Evolutionary conservation across 768 basidiomycete species (phyloP).

Genomic region (Tylopilus rubrobrunneus): DNA sequence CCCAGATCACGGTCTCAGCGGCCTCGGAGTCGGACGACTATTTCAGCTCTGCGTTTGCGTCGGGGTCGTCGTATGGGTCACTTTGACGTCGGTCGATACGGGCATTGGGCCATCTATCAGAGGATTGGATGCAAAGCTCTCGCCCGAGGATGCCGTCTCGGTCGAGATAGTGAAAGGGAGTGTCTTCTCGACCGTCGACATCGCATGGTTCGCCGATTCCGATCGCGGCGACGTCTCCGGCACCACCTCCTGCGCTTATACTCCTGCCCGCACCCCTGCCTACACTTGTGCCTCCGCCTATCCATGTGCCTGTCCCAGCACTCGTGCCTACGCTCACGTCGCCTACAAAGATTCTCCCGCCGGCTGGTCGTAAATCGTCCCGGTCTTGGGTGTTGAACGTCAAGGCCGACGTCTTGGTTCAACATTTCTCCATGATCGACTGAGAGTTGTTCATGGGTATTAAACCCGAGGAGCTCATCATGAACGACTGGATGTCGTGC

Average conservation of each 20-base stretch:
- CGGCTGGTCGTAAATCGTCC: constrained; percentile 44
- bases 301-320: neutral
- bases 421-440: constrained; percentile 86
- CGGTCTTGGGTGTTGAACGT: constrained; percentile 70
- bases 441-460: constrained; percentile 80
- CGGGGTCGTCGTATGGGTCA: constrained; percentile 14
- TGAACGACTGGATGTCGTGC: constrained; percentile 63
- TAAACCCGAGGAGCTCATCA: constrained; percentile 85
- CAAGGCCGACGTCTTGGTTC: constrained; percentile 59
- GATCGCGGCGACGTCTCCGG: constrained; percentile 12
- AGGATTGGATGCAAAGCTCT: constrained; percentile 44
- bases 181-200: constrained; percentile 39
- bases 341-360: constrained; percentile 34
- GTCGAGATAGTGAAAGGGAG: constrained; percentile 59
- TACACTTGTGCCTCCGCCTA: too few species aligned
- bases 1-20: constrained; percentile 19
- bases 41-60: constrained; percentile 15
- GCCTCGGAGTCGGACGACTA: constrained; percentile 23
- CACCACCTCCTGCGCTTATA: neutral
- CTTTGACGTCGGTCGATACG: constrained; percentile 14
- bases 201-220: constrained; percentile 25
- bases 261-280: too few species aligned
- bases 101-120: constrained; percentile 28
- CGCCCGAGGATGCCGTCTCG: constrained; percentile 60
- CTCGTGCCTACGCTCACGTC: constrained; percentile 20